A percentile compares a stretch with the other conserved stretches of the same genome.
Evolutionary conservation across 2,329 filamentous ascomycete genomes (phyloP).

Genomic region (Didymella exigua): DNA sequence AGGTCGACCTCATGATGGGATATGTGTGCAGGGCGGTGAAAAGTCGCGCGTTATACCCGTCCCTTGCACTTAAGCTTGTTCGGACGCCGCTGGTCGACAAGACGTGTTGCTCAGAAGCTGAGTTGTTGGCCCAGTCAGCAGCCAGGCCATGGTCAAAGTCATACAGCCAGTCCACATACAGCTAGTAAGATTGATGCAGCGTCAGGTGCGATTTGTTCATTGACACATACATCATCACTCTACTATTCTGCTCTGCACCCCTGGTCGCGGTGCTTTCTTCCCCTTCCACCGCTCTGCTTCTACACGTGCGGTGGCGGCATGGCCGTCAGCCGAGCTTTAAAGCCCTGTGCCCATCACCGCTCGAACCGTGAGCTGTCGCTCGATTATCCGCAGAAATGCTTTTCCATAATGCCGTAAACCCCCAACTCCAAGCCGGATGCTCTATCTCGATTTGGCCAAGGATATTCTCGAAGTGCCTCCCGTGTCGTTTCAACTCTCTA

Average conservation of each 20-base stretch:
- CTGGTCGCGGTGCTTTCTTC: slow-evolving; percentile 18
- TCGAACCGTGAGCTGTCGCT: slow-evolving; percentile 16
- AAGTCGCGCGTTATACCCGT: not conserved
- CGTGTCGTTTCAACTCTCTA: slow-evolving; percentile 51
- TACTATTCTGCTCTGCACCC: slow-evolving; percentile 16
- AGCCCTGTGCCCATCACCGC: slow-evolving; percentile 17
- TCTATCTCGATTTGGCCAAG: slow-evolving; percentile 30
- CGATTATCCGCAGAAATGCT: slow-evolving; percentile 35
- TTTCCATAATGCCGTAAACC: slow-evolving; percentile 38
- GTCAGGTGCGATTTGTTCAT: slow-evolving; percentile 14
- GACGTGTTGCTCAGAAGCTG: slow-evolving; percentile 3
- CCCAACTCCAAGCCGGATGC: slow-evolving; percentile 47
- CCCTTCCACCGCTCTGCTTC: slow-evolving; percentile 19
- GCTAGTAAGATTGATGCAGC: slow-evolving; percentile 5
- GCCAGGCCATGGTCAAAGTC: slow-evolving; percentile 24
- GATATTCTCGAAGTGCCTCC: slow-evolving; percentile 12
- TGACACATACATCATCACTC: slow-evolving; percentile 22
- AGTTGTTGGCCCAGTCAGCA: slow-evolving; percentile 1
- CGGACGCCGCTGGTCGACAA: slow-evolving; percentile 24
- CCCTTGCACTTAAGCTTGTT: slow-evolving; percentile 15
- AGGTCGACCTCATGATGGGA: slow-evolving; percentile 11
- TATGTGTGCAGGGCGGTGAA: not conserved
- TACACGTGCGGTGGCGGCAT: slow-evolving; percentile 17
- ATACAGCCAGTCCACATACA: slow-evolving; percentile 26
- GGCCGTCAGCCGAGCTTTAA: slow-evolving; percentile 14